Evolutionary conservation across 345 rosid species (phyloP), one percentile per base, ranked within the genome.

Genomic region (Hibiscus syriacus): DNA sequence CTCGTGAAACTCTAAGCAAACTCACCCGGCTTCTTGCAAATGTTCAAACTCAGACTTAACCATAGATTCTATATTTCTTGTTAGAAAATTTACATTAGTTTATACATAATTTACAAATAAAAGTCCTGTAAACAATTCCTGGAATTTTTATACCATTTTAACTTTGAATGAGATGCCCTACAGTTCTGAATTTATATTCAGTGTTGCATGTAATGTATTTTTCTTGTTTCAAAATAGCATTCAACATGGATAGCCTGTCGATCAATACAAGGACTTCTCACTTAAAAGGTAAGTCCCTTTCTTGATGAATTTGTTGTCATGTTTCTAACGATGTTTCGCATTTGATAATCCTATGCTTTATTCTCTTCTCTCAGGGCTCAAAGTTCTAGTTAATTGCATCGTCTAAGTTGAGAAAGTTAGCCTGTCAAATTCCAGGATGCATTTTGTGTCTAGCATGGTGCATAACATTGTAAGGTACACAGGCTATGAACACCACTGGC

Each of bases 1-100:
- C 98, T 71, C 82, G 83, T 2, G 91, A 89, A 72, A 89, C 95
- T 30, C 86, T 94, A 7, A 88, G 93, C 77, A 91, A 87, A 82
- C 80, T 94, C 79, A 89, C 92, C 16, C 78, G 96, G 67, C 92
- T 91, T 67, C 82, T 86, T 64, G 92, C 94, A 4, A 84, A 82
- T 80, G 81, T 84, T 79, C 94, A 85, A 73, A 79, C 77, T 81
- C 88, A 84, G 73, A 81, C 80, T 76, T 87, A 90, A 64, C 85
- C 88, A 74, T 83, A 85, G 86, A 68, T 71, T 70, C 29, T 55
- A 64, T 72, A 64, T 66, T 73, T 61, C 43, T 72, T 80, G 82
- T 75, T 71, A 83, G 77, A 72, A 72, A 72, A 73, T 41, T 76
- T 68, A 73, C 81, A 58, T 54, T 79, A 81, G 83, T 74, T 78